Conservation (phyloP, 768 basidiomycete species). For the Termitomyces sp. region DNA sequence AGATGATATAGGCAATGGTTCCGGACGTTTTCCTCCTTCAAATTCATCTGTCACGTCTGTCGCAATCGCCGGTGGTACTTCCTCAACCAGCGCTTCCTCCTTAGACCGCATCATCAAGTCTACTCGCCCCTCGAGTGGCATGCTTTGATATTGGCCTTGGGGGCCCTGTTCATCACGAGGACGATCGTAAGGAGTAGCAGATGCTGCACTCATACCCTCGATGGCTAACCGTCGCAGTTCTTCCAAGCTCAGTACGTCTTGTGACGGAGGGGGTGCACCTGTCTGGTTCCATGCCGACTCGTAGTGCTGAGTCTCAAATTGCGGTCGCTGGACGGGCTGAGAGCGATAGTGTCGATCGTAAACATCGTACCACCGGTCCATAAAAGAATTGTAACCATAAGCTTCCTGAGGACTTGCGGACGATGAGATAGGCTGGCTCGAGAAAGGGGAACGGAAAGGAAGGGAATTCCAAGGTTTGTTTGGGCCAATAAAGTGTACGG, state of each 20-base stretch:
- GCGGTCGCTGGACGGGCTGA: conserved; percentile 35
- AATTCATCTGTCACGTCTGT: conserved; percentile 7
- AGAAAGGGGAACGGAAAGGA: conserved; percentile 60
- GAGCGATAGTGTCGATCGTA: conserved; percentile 88
- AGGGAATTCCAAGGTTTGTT: conserved; percentile 92
- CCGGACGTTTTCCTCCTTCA: conserved; percentile 2
- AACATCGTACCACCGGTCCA: conserved; percentile 87
- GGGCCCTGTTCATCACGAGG: conserved; percentile 22
- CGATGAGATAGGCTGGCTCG: conserved; percentile 21
- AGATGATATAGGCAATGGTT: conserved; percentile 7
- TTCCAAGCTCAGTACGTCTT: conserved; percentile 50
- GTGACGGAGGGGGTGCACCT: conserved; percentile 17
- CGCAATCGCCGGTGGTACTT: not conserved
- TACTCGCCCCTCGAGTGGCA: conserved; percentile 86
- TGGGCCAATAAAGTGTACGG: conserved; percentile 93
- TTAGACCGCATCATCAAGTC: conserved; percentile 81
- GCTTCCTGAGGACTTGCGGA: conserved; percentile 37
- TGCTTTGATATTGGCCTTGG: conserved; percentile 71
- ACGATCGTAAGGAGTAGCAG: conserved; percentile 10
- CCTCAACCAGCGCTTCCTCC: conserved; percentile 5
- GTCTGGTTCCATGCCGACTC: conserved; percentile 71
- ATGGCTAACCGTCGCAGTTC: conserved; percentile 61
- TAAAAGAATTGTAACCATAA: conserved; percentile 76
- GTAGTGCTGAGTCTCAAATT: conserved; percentile 66
- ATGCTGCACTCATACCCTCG: conserved; percentile 44